These are phyloP conservation scores for Suhomyces pyralidae DNA, from an alignment of 805 yeast genomes.

Conservation along the genomic window DNA sequence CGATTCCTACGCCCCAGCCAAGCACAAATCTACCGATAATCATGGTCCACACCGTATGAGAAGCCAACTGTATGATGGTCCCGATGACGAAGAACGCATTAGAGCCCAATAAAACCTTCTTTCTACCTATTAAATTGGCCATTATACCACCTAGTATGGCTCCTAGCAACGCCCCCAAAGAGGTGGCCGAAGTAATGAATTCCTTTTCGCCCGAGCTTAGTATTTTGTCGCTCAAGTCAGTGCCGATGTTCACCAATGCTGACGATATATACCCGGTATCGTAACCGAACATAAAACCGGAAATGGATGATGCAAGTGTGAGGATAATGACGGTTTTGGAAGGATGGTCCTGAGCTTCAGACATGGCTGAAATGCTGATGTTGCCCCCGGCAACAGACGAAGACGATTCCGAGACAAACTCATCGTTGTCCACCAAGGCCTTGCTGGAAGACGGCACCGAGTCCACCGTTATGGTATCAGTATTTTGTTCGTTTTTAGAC, in stretches of 20 bases:
- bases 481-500: background rate
- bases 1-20: slow-evolving; percentile 97
- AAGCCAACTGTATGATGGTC: slow-evolving; percentile 77
- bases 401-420: background rate
- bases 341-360: slow-evolving; percentile 25
- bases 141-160: slow-evolving; percentile 73
- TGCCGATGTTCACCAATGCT: slow-evolving; percentile 82
- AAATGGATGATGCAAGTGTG: slow-evolving; percentile 78
- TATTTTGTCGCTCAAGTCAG: slow-evolving; percentile 54
- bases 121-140: slow-evolving; percentile 85
- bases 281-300: slow-evolving; percentile 96
- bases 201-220: slow-evolving; percentile 81
- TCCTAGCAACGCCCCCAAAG: slow-evolving; percentile 86
- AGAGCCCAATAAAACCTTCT: slow-evolving; percentile 77
- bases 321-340: slow-evolving; percentile 63
- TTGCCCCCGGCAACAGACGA: background rate
- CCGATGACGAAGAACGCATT: slow-evolving; percentile 82
- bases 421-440: background rate
- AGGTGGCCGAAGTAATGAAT: slow-evolving; percentile 89
- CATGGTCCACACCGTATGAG: slow-evolving; percentile 87
- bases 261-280: slow-evolving; percentile 97
- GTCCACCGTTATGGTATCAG: slow-evolving; percentile 1
- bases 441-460: slow-evolving; percentile 3
- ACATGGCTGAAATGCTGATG: background rate
- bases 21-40: slow-evolving; percentile 84